Base-by-base conservation (phyloP, 2,329 filamentous ascomycete genomes). In the Aspergillus udagawae region DNA sequence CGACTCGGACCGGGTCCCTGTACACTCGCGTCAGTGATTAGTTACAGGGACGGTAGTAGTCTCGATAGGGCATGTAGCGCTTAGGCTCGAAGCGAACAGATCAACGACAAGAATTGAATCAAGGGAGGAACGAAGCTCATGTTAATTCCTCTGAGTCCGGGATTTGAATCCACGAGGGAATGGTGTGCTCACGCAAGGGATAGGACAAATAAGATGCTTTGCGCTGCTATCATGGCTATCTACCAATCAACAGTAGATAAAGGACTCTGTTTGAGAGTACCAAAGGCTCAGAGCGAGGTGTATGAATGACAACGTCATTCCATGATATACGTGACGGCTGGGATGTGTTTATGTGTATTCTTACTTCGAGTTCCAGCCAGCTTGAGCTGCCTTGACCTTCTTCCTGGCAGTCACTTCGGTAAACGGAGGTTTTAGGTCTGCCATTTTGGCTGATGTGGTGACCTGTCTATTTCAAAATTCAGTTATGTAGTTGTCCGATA, bases 361-460 rank as follows among this genome's bases (percentile, higher is more conserved):
- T 63, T 73, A 90, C 88, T 79, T 83, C 1, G 86, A 88, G 67
- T 95, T 96, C 91, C 91, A 95, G 3, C 87, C 79, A 70, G 91
- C 84, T 70, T 96, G 91, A 0, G 90, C 91, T 20, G 86, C 87
- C 75, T 95, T 95, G 61, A 95, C 91, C 72, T 95, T 95, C 57
- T 80, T 78, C 17, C 77, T 77, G 2, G 91, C 91, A 1, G 86
- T 87, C 69, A 90, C 87, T 25, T 83, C 78, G 3, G 85, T 93
- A 71, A 92, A 95, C 0, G 91, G 91, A 3, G 91, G 91, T 51
- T 70, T 75, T 35, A 76, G 61, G 52, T 72, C 67, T 3, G 75
- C 74, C 75, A 78, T 78, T 45, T 17, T 52, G 10, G 7, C 12
- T 27, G 21, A 23, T 7, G 12, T 20, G 21, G 42, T 45, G 21